These are phyloP conservation scores for Suhomyces bolitotheri DNA, from an alignment of 1,139 yeast genomes.

Conservation along the genomic window DNA sequence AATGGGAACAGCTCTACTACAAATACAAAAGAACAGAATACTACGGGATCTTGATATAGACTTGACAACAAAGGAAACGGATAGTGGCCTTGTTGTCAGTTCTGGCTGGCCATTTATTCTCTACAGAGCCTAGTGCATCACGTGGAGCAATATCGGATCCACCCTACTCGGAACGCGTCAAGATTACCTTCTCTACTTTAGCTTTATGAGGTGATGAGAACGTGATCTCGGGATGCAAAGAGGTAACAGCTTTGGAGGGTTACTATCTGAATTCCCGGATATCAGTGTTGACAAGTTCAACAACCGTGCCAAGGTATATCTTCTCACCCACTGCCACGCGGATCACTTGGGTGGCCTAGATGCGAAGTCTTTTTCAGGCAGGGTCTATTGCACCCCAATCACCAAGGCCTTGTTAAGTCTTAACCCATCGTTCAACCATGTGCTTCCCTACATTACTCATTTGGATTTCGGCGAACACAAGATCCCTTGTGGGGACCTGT, in stretches of 20 bases:
- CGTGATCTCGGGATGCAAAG: constrained; percentile 7
- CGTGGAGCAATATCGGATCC: not conserved
- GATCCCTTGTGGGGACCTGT: constrained; percentile 15
- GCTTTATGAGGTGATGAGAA: too few relatives aligned
- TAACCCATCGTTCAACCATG: constrained; percentile 26
- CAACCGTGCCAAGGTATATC: constrained; percentile 25
- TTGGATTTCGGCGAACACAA: constrained; percentile 14
- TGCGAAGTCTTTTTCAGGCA: constrained; percentile 37
- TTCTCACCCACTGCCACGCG: constrained; percentile 57
- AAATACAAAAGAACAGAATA: constrained; percentile 67
- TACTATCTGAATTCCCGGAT: constrained; percentile 36
- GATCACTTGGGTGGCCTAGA: constrained; percentile 58
- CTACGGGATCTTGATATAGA: constrained; percentile 69
- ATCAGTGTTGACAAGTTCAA: constrained; percentile 48
- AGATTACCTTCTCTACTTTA: not conserved
- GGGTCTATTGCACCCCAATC: constrained; percentile 50
- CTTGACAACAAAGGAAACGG: too few relatives aligned
- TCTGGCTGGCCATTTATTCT: not conserved
- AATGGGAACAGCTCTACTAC: constrained; percentile 71
- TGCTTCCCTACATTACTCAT: constrained; percentile 23
- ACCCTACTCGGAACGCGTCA: not conserved
- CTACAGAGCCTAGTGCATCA: too few relatives aligned
- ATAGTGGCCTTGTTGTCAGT: too few relatives aligned
- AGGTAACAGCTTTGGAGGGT: constrained; percentile 30
- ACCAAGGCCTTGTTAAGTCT: constrained; percentile 40